Evolutionary conservation across 345 rosid genomes (phyloP), one percentile per base, ranked within the genome.

Genomic region (Arabidopsis thaliana): DNA sequence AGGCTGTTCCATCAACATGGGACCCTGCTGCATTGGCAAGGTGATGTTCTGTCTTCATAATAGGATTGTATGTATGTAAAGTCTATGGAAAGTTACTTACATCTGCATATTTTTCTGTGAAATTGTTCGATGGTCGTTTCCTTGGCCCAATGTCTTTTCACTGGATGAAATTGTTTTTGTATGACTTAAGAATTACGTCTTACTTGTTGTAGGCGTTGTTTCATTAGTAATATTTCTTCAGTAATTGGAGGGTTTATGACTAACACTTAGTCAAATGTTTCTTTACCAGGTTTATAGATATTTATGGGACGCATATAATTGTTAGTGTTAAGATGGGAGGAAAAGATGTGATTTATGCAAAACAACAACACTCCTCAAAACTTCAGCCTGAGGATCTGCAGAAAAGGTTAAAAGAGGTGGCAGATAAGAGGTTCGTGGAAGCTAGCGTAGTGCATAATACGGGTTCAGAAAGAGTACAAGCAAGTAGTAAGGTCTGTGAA

Each of bases 321-420:
- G 91, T 88, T 80, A 90, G 97, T 66, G 85, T 93, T 60, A 91
- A 91, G 84, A 91, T 91, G 96, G 98, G 98, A 74, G 98, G 96
- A 60, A 91, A 91, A 84, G 97, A 91, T 81, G 98, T 94, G 42
- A 82, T 94, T 75, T 90, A 85, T 74, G 77, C 90, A 55, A 91
- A 94, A 68, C 96, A 94, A 67, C 93, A 82, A 63, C 93, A 94
- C 78, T 85, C 97, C 2, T 88, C 98, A 48, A 73, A 61, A 69
- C 88, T 90, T 57, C 92, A 83, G 71, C 88, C 92, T 56, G 88
- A 85, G 77, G 96, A 90, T 71, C 73, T 91, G 50, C 97, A 94
- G 71, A 86, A 84, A 82, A 84, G 84, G 79, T 69, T 94, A 59
- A 89, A 91, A 80, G 95, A 90, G 62, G 85, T 83, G 82, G 96